Base-by-base conservation (phyloP, 768 basidiomycete species). In the Tulasnella sp. region DNA sequence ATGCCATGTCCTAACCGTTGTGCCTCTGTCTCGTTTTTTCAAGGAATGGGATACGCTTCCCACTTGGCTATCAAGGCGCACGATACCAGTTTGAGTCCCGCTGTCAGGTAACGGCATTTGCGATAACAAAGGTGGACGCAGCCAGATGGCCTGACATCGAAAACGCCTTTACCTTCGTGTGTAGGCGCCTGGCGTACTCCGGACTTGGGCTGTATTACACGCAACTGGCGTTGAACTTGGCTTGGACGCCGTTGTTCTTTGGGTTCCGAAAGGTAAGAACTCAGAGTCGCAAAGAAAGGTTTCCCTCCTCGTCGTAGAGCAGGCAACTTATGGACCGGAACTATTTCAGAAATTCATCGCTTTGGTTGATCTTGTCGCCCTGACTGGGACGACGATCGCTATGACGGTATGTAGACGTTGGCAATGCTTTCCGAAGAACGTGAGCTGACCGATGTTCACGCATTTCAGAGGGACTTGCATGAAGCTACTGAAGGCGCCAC, bases 181-280 rank as follows among this genome's bases (percentile, higher is more conserved):
- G 68, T 77, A 86, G 84, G 71, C 77, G 81, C 42, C 78, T 82
- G 69, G 81, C 86, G 22, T 79, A 82, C 66, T 75, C 81, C 36
- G 87, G 84, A 1, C 78, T 90, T 29, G 81, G 81, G 32, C 79
- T 89, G 42, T 89, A 90, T 79, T 89, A 87, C 77, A 80, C 81
- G 11, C 88, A 89, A 75, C 78, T 90, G 19, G 85, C 80, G 0
- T 76, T 89, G 52, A 90, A 89, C 79, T 78, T 84, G 65, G 74
- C 83, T 11, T 90, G 88, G 88, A 84, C 83, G n/a, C 87, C 88
- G 6, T 76, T 89, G 26, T 89, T 89, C 82, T 90, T 90, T 75
- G 83, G 81, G 40, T 78, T 78, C 32, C 85, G 84, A 74, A 77
- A 81, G 76, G 86, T 84, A 73, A 40, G 80, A 75, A 8, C 11